Conservation (phyloP, 192 early-diverging fungal species). For the Coemansia sp. region DNA sequence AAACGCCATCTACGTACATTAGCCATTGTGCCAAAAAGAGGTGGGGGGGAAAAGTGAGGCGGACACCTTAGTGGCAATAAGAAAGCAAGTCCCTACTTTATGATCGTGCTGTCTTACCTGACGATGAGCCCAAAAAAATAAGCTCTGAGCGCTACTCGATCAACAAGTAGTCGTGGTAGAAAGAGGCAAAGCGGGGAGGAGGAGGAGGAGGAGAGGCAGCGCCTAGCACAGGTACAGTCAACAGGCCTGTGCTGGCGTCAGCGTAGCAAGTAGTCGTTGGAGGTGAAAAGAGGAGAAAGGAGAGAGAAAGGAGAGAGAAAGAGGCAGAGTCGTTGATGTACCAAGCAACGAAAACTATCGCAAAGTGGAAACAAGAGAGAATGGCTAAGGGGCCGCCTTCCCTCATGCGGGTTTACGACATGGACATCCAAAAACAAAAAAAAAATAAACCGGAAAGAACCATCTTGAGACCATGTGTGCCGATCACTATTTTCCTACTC, state of each 20-base stretch:
- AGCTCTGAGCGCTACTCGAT: neutral
- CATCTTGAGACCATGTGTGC: neutral
- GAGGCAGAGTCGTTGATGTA: neutral
- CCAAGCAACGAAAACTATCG: constrained; percentile 2
- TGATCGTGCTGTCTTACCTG: constrained; percentile 2
- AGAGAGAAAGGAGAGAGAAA: neutral
- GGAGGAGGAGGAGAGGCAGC: too few relatives aligned
- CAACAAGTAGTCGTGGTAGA: neutral
- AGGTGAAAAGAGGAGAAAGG: neutral
- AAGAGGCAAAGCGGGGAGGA: neutral
- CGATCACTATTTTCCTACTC: neutral
- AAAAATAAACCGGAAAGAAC: neutral
- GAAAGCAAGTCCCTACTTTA: too few relatives aligned
- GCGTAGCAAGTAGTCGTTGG: too few relatives aligned
- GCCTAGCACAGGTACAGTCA: neutral
- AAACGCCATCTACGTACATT: neutral
- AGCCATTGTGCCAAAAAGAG: neutral
- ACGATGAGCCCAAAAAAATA: neutral
- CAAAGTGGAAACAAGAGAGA: neutral
- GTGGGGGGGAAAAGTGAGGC: too few relatives aligned
- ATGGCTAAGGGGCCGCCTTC: neutral
- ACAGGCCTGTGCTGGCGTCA: neutral
- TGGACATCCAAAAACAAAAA: neutral
- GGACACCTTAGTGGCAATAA: too few relatives aligned
- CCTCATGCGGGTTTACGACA: neutral